Conservation (phyloP, 805 yeast genomes). For the Brettanomyces anomalus region DNA sequence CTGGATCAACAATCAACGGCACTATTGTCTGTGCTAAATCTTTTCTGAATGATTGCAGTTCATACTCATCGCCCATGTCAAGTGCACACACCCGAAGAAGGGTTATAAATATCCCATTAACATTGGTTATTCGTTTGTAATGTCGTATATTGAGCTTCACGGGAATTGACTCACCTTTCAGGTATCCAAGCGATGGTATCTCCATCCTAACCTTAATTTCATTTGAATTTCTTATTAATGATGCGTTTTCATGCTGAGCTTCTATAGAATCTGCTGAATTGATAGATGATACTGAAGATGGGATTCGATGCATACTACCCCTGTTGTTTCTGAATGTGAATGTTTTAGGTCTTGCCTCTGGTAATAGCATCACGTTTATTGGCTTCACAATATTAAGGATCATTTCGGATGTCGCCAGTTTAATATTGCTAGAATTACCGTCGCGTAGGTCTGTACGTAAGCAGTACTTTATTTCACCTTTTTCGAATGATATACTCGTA, state of each 20-base stretch:
- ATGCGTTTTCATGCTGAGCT: background rate
- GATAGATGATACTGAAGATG: constrained; percentile 33
- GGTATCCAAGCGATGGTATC: constrained; percentile 58
- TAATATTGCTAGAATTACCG: constrained; percentile 10
- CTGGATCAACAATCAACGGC: constrained; percentile 74
- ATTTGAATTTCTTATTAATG: constrained; percentile 1
- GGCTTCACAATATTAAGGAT: constrained; percentile 59
- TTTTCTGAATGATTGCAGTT: constrained; percentile 68
- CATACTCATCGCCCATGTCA: constrained; percentile 47
- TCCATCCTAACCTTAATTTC: constrained; percentile 28
- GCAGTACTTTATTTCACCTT: constrained; percentile 68
- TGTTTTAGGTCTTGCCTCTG: constrained; percentile 57
- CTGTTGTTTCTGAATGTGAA: constrained; percentile 48
- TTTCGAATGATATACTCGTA: constrained; percentile 74
- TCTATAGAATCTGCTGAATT: constrained; percentile 15
- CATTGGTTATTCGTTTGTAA: constrained; percentile 57
- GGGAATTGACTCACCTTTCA: constrained; percentile 75
- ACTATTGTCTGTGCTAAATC: constrained; percentile 71
- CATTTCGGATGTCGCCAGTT: constrained; percentile 42
- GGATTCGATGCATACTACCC: constrained; percentile 24
- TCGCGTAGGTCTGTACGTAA: constrained; percentile 29
- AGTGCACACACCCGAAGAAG: constrained; percentile 72
- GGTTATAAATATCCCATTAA: constrained; percentile 70
- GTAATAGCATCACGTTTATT: constrained; percentile 58
- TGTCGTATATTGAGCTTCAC: constrained; percentile 60